Evolutionary conservation across 164 flowering plant genomes (phyloP), one percentile per base, ranked within the genome.

Genomic region (Berberis thunbergii): DNA sequence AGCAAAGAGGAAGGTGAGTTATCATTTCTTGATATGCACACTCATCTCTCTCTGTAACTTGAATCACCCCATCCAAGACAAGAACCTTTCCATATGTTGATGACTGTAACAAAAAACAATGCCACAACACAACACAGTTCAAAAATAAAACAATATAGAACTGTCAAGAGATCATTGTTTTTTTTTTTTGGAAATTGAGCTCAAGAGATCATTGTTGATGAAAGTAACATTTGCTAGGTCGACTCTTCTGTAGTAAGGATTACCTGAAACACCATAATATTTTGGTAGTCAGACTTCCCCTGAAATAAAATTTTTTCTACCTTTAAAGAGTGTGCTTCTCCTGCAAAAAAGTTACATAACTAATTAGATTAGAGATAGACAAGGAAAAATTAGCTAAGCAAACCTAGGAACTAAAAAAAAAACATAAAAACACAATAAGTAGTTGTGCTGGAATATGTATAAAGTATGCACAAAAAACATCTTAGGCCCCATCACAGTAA

Each of bases 21-120:
- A 95, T 91, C 99, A 95, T 95, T 77, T 95, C 99, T 76, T 95
- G 99, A 70, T 95, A 95, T 11, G 99, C 97, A 75, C 97, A 95
- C 69, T 95, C 99, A 77, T 95, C 99, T 78, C 98, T 85, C 79
- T 95, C 96, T 0, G 99, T 95, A 43, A 91, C 90, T 76, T 95
- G 99, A 79, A 95, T 89, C 63, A 89, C 98, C 43, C 99, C 99
- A 81, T 95, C 99, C 82, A 95, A 85, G 57, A 95, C 86, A 58
- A 95, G 97, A 76, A 95, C 98, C 71, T 89, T 95, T 2, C 98
- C 98, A 75, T 95, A 95, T 4, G 99, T 85, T 50, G 98, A 73
- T 13, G 99, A 95, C 99, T 95, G 87, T 74, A 80, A 76, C 44
- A 71, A 43, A 42, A 62, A 72, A 65, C 7, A 57, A 45, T 49